Base-by-base conservation (phyloP, 768 basidiomycete genomes). In the Hydnomerulius pinastri region DNA sequence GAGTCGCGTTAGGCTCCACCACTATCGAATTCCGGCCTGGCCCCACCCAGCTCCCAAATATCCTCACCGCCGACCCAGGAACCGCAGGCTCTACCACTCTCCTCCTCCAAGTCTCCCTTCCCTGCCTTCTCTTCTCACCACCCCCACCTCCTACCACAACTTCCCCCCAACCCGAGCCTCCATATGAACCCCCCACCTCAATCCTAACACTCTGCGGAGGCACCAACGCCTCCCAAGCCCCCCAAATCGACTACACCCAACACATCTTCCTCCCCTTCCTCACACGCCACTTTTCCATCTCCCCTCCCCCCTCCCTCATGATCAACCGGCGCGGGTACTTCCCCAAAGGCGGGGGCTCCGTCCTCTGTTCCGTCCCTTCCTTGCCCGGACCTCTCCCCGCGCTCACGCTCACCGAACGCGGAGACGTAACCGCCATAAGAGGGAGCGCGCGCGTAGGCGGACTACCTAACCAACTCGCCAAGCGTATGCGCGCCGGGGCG, bases 31-130 rank as follows among this genome's bases (percentile, higher is more conserved):
- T 88, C 60, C 53, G 53, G 17, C 87, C 89, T 2, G 77, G 78
- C 1, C 53, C 56, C 4, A 72, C 81, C 29, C 60, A 66, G 17
- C 61, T 65, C 50, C 57, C 55, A 71, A 76, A 41, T 71, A 74
- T 50, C 61, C 81, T 60, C 66, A 76, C 45, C 2, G 77, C 73
- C 15, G 76, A 79, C 48, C 65, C 79, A 0, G 69, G 69, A 11
- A 90, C 88, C 0, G 89, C 88, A 24, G 87, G 85, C 13, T 85
- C 88, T 7, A 85, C 78, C 9, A 81, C 83, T 13, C 78, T 90
- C 17, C 76, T 90, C 33, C 73, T 90, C 10, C 90, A 91, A 67
- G 75, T 87, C 15, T 73, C 87, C 5, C 72, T 90, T 18, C 87
- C 89, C 1, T 77, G 87, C 48, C 74, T 91, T 24, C 53, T 88